Evolutionary conservation across 2,329 filamentous ascomycete genomes (phyloP), one percentile per base, ranked within the genome.

Genomic region (Alternaria panax): DNA sequence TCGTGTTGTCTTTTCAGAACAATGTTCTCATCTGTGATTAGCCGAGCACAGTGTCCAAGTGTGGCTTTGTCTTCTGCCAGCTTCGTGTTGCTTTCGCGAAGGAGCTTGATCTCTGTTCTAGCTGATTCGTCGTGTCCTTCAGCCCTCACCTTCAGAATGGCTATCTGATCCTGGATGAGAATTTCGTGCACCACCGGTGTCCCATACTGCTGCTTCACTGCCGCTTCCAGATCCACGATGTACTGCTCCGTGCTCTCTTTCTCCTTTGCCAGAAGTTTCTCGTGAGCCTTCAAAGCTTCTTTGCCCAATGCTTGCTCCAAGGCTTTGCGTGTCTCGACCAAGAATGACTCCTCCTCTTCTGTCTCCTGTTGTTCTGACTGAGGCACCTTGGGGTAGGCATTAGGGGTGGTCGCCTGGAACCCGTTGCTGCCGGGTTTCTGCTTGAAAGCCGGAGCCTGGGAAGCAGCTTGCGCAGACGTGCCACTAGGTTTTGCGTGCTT

Each of bases 231-330:
- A 14, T 53, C 22, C 9, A 40, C 30, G 24, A 57, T 57, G 20
- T 57, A 57, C 30, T 46, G 30, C 36, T 57, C 28, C 16, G 40
- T 46, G 30, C 32, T 20, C 48, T 57, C 18, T 36, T 53, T 51
- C 24, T 57, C 47, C 5, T 53, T 25, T 0, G 32, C 7, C 14
- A 57, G 32, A 9, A 52, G 20, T 20, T 28, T 28, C 25, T 46
- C 54, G 16, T 53, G 54, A 2, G 38, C 32, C 20, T 53, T 40
- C 36, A 53, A 34, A 5, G 25, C 24, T 24, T 45, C 48, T 20
- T 57, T 53, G n/a, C 54, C 54, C 12, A 57, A 28, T 2, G 48
- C 54, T 7, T 45, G 40, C 27, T 57, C 54, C 14, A 57, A 30
- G 5, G 41, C 48, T 2, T 46, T 42, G 32, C 48, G 54, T 1